Conservation (phyloP, 352 stramenopile species). For the Pythium pectinolyticum region DNA sequence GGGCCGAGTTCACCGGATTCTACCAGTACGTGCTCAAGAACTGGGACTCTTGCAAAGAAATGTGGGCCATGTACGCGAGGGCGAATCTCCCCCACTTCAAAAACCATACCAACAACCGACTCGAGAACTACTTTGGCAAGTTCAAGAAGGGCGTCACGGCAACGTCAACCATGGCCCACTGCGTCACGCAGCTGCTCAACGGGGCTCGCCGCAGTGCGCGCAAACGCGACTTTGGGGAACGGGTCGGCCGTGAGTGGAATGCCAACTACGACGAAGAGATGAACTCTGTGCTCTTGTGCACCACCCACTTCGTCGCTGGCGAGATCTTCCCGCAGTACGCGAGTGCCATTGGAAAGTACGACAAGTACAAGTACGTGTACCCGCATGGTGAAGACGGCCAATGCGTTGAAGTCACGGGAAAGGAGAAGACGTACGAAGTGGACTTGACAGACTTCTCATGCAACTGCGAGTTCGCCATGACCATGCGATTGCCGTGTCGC, state of each 20-base stretch:
- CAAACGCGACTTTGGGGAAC: neutral
- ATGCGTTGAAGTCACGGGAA: neutral
- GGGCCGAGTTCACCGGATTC: constrained; percentile 6
- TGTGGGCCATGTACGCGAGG: constrained; percentile 24
- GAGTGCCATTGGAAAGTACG: constrained; percentile 1
- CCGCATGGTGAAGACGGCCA: neutral
- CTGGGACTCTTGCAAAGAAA: constrained; percentile 23
- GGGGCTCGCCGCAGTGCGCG: constrained; percentile 13
- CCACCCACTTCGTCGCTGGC: constrained; percentile 25
- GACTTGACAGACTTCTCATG: neutral
- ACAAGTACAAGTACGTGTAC: constrained; percentile 13
- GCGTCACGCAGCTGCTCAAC: constrained; percentile 9
- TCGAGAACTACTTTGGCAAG: constrained; percentile 36
- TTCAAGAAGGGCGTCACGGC: constrained; percentile 20
- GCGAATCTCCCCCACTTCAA: constrained; percentile 26
- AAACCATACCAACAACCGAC: constrained; percentile 34
- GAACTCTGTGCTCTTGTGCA: constrained; percentile 12
- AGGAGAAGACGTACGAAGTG: neutral
- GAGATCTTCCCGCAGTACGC: constrained; percentile 25
- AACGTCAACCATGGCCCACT: constrained; percentile 10
- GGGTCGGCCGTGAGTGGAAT: neutral
- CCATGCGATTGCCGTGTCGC: constrained; percentile 1
- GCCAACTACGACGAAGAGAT: constrained; percentile 33
- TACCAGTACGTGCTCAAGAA: constrained; percentile 26
- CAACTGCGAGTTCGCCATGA: constrained; percentile 1